Conservation (phyloP, 2,329 filamentous ascomycete species). For the Botrytis hyacinthi region DNA sequence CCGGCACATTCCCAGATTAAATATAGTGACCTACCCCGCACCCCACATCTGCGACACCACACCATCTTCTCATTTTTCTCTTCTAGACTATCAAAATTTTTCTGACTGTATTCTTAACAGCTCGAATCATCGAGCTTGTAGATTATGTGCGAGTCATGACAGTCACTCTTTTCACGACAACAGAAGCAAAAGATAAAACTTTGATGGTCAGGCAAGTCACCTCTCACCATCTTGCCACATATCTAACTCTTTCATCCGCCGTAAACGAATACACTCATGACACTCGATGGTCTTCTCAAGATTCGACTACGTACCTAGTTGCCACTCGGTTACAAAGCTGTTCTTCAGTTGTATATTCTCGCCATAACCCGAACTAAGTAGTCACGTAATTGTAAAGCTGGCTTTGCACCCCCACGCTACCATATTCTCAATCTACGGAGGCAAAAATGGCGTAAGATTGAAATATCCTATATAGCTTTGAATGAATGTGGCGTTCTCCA, state of each 20-base stretch:
- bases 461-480: not conserved
- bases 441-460: not conserved
- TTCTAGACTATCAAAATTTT: not conserved
- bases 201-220: not conserved
- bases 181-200: not conserved
- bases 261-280: not conserved
- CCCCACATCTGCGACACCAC: not conserved
- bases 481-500: not conserved
- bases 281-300: not conserved
- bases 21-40: not conserved
- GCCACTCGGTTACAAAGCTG: not conserved
- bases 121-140: not conserved
- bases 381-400: not conserved
- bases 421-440: not conserved
- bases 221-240: not conserved
- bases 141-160: not conserved
- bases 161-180: not conserved
- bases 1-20: not conserved
- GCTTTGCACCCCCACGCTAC: not conserved
- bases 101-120: not conserved
- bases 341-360: not conserved
- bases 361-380: not conserved
- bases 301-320: not conserved
- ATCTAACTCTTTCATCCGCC: not conserved
- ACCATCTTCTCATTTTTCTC: not conserved